Evolutionary conservation across 805 yeast genomes (phyloP), one percentile per base, ranked within the genome.

Genomic region (Saccharomycopsis olivae): DNA sequence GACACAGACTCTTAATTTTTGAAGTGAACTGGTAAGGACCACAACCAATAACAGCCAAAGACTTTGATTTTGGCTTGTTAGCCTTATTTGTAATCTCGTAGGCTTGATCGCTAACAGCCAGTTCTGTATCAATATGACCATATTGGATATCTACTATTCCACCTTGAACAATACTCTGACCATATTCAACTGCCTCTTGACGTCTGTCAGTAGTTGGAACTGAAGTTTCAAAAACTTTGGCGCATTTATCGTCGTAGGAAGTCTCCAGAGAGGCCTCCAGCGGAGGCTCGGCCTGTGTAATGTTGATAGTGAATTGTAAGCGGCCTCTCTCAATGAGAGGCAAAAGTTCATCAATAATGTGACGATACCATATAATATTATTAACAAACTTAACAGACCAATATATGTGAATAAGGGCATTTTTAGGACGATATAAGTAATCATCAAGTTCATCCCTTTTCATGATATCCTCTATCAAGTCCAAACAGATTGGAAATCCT

Each of bases 401-500:
- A 5, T 61, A 54, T 4, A 68, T 44, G 9, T 53, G 49, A 10
- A 67, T 51, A 3, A 30, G 31, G 1, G 61, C 46, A 8, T 40
- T 33, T 5, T 40, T 34, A 1, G 68, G 66, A 28, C 70, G 54
- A 28, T 53, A 52, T 27, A 62, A 47, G 44, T 33, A 62, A 38
- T 66, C 71, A 3, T 49, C 51, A 5, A 14, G 34, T 10, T 11
- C 9, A 11, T 49, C 36, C 13, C 47, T 36, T 27, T 32, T 30
- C 4, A 47, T 29, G 14, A 64, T 52, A 3, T 54, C 49, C 31
- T 55, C 46, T 18, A 68, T 47, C 29, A 67, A 52, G 32, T 65
- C 66, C 28, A 68, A 50, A 6, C 69, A 66, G 1, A 66, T 59
- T 1, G 75, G 73, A 36, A 69, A 58, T 1, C 61, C 56, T 49